Conservation (phyloP, 1,284 basidiomycete species). For the Austroboletus novae-zelandiae region DNA sequence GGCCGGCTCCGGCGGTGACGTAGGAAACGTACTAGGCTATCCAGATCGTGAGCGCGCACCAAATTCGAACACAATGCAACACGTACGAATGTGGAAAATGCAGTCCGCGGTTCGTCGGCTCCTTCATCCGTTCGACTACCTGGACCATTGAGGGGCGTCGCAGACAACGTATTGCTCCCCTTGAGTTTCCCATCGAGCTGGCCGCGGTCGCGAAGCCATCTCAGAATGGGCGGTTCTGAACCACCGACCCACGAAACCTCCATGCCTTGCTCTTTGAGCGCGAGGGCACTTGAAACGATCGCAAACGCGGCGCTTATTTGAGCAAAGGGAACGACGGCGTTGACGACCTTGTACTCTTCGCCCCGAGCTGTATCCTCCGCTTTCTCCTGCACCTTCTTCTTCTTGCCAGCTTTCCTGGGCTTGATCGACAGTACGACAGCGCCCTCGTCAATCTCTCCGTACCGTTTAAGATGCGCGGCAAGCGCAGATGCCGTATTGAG, state of each 20-base stretch:
- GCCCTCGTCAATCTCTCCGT: slow-evolving; percentile 59
- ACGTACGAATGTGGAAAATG: slow-evolving; percentile 34
- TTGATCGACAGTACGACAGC: slow-evolving; percentile 65
- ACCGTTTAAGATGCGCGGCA: slow-evolving; percentile 50
- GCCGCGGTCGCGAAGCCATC: slow-evolving; percentile 71
- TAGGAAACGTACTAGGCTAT: slow-evolving; percentile 23
- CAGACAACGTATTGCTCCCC: background rate
- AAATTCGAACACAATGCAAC: background rate
- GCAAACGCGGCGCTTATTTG: slow-evolving; percentile 73
- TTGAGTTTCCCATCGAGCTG: slow-evolving; percentile 44
- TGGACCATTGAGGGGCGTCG: background rate
- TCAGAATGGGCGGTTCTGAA: slow-evolving; percentile 71
- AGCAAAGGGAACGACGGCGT: slow-evolving; percentile 70
- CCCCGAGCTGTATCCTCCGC: slow-evolving; percentile 28
- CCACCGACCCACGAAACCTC: slow-evolving; percentile 70
- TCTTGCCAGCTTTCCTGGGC: slow-evolving; percentile 38
- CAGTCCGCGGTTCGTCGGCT: slow-evolving; percentile 6
- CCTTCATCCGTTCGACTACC: background rate
- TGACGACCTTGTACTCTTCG: slow-evolving; percentile 60
- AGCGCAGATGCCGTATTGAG: slow-evolving; percentile 54
- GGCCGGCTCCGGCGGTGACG: slow-evolving; percentile 23
- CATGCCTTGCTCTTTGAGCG: slow-evolving; percentile 40
- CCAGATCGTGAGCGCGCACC: slow-evolving; percentile 2
- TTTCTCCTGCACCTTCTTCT: slow-evolving; percentile 19
- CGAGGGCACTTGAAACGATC: slow-evolving; percentile 54